Evolutionary conservation across 108 stramenopile species (phyloP), one percentile per base, ranked within the genome.

Genomic region (Cylindrotheca closterium): DNA sequence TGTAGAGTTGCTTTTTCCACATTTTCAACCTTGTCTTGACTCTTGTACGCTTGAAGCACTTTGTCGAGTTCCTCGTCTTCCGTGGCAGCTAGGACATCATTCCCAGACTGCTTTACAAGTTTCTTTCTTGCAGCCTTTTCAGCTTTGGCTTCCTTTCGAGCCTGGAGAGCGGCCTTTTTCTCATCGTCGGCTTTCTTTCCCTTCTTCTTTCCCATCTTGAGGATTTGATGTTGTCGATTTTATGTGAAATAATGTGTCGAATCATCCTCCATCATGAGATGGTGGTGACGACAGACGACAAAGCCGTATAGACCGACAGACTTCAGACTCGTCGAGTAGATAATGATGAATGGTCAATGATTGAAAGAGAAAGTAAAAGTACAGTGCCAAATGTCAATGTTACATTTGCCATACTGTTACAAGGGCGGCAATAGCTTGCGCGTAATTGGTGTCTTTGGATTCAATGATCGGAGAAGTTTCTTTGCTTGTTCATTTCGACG

Each of bases 61-160:
- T 70, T 28, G 32, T 70, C 74, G 30, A 71, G 47, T 28, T 52
- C 74, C 28, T 56, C 57, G 51, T 60, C 67, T 22, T 58, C 65
- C 32, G 61, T 57, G 15, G 22, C 46, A 23, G 31, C 54, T 17
- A 10, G 8, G 2, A 47, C 31, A 23, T 32, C 58, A 4, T 12
- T 29, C 12, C 51, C 52, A 27, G 78, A 46, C 53, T 73, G 60
- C 63, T 87, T 89, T 30, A 73, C 50, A 28, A 89, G 52, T 1
- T 87, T 86, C 58, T 91, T 94, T 33, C 73, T 32, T 19, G 90
- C 86, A 3, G 71, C 73, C 72, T 87, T 94, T 59, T 92, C 88
- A 42, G 81, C 79, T 57, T 94, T 94, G 65, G 86, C 87, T 54
- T 90, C 90, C 62, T 91, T 94, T 52, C 78, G 81, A 51, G 87